Base-by-base conservation (phyloP, 108 stramenopile genomes). In the Cyclotella distinguenda region DNA sequence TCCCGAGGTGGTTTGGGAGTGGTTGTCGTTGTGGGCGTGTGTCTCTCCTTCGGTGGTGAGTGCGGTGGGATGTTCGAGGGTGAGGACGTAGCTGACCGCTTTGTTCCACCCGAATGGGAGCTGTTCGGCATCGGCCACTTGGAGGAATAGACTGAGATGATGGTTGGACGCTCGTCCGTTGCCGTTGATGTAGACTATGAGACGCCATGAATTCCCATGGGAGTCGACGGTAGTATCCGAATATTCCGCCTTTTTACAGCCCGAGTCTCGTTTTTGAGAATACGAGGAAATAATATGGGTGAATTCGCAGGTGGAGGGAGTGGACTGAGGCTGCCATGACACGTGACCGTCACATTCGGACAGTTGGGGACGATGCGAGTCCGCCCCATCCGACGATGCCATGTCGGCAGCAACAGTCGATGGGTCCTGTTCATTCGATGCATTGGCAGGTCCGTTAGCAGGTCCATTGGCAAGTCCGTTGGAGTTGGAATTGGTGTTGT, bases 21-120 rank as follows among this genome's bases (percentile, higher is more conserved):
- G 88, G 87, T 52, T 91, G 79, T 32, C 85, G 55, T 10, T 86
- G 68, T 75, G 74, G 12, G 81, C 84, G 25, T 82, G 81, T 85
- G 13, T 16, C 34, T 40, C 45, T 3, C 30, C 60, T 11, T 66
- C 40, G 15, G 30, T 52, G 13, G 23, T 32, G 13, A 30, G 30
- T 52, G 51, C 85, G 26, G 54, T 58, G 7, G 90, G 93, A 77
- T 94, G 93, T 65, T 94, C 88, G 46, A 94, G 61, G 8, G 93
- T 94, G 25, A 94, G 61, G 5, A 94, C 89, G 73, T 91, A 94
- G 47, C 75, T 78, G 16, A 94, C 90, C 13, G 88, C 83, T 65
- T 94, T 94, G 59, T 89, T 91, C 93, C 93, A 91, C 1, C 93
- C 93, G 61, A 94, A 94, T 1, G 93, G 93, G 51, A 94, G 66